A percentile compares a stretch with the other conserved stretches of the same genome.
Conservation (phyloP, 2,329 filamentous ascomycete species). For the Trichoderma simmonsii region DNA sequence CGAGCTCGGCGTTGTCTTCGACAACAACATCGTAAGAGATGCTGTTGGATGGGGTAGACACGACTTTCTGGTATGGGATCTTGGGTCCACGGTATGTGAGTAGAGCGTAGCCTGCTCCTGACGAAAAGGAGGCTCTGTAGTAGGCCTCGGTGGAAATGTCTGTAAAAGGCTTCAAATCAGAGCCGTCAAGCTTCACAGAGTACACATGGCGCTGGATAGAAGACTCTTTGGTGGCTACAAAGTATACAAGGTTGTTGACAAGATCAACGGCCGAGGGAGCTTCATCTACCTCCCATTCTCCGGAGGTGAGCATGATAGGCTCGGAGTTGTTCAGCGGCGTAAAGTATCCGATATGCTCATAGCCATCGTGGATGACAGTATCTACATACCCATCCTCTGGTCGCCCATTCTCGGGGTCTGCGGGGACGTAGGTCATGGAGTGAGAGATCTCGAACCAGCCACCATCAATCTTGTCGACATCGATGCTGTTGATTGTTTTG, state of each 20-base stretch:
- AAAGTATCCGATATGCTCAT: constrained; percentile 92
- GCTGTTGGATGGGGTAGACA: constrained; percentile 72
- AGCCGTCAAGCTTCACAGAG: constrained; percentile 79
- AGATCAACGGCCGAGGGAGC: constrained; percentile 84
- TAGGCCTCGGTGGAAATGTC: constrained; percentile 71
- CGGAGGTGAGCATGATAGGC: constrained; percentile 83
- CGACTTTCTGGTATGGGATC: constrained; percentile 86
- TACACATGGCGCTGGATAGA: constrained; percentile 91
- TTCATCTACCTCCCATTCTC: constrained; percentile 86
- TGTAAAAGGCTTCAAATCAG: constrained; percentile 68
- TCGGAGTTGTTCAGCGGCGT: constrained; percentile 77
- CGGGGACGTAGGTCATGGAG: constrained; percentile 79
- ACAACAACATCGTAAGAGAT: constrained; percentile 65
- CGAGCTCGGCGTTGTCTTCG: constrained; percentile 73
- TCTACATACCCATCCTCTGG: constrained; percentile 89
- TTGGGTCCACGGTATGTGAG: constrained; percentile 79
- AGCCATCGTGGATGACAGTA: constrained; percentile 78
- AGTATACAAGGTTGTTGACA: constrained; percentile 84
- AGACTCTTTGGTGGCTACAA: constrained; percentile 79
- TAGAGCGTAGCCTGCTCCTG: constrained; percentile 76
- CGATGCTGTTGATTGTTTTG: constrained; percentile 72
- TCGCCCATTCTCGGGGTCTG: constrained; percentile 72
- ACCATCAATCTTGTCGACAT: constrained; percentile 82
- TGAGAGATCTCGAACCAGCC: constrained; percentile 97
- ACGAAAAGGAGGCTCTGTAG: constrained; percentile 81